Evolutionary conservation across 345 rosid species (phyloP).

Genomic region (Eucalyptus paniculata): DNA sequence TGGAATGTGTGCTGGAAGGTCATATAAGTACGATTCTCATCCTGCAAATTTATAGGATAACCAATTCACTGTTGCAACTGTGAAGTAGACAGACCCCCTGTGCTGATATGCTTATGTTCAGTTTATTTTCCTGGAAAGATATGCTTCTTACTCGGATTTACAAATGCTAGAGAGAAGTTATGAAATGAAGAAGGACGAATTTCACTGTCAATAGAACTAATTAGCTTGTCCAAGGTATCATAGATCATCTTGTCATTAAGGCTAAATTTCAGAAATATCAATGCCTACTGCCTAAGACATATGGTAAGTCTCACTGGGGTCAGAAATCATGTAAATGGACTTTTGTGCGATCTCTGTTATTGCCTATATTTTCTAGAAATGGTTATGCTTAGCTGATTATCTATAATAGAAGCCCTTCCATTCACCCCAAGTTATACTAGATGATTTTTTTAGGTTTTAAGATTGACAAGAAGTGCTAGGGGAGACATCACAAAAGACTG

Average conservation of each 20-base stretch:
- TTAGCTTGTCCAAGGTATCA: neutral
- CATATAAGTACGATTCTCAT: too few relatives aligned
- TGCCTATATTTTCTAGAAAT: neutral
- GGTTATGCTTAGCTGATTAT: neutral
- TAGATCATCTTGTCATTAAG: neutral
- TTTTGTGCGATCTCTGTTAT: neutral
- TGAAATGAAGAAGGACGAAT: too few relatives aligned
- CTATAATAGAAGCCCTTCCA: neutral
- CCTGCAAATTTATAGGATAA: too few relatives aligned
- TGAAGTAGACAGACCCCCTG: too few relatives aligned
- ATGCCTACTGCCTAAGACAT: neutral
- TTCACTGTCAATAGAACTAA: neutral
- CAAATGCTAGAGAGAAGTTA: too few relatives aligned
- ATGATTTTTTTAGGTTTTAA: neutral
- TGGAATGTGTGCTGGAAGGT: too few relatives aligned
- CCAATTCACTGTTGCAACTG: too few relatives aligned
- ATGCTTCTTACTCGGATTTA: too few relatives aligned
- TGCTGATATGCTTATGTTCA: too few relatives aligned
- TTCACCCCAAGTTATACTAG: neutral
- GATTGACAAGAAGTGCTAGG: neutral
- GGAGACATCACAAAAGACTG: neutral
- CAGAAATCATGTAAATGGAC: neutral
- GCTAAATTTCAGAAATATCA: neutral
- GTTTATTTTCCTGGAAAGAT: too few relatives aligned
- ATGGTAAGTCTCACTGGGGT: neutral